Evolutionary conservation across 345 rosid genomes (phyloP).

Genomic region (Bruguiera sexangula): DNA sequence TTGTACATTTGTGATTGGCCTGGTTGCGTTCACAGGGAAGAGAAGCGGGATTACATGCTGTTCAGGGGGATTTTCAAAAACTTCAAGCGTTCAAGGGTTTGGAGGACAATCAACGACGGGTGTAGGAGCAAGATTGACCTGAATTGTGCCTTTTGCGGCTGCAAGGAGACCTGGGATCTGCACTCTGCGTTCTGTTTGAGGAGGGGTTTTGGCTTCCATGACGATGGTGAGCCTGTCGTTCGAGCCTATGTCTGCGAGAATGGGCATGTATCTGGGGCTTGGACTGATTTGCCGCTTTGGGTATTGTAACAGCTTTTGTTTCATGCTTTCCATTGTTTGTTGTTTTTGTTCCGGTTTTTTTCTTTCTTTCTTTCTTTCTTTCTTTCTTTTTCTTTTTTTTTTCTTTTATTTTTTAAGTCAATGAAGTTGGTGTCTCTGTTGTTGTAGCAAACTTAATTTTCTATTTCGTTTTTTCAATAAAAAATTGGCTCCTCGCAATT

Average conservation of each 20-base stretch:
- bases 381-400: too few relatives aligned
- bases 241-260: constrained; percentile 97
- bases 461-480: too few relatives aligned
- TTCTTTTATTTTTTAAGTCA: too few relatives aligned
- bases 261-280: constrained; percentile 95
- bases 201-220: constrained; percentile 72
- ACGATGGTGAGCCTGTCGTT: constrained; percentile 91
- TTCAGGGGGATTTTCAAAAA: constrained; percentile 89
- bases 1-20: constrained; percentile 93
- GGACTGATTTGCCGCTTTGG: constrained; percentile 66
- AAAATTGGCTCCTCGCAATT: too few relatives aligned
- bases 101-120: constrained; percentile 85
- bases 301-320: background rate
- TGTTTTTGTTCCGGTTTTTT: background rate
- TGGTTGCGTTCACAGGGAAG: constrained; percentile 73
- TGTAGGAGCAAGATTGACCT: constrained; percentile 54
- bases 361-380: too few relatives aligned
- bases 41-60: constrained; percentile 84
- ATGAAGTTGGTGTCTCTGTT: too few relatives aligned
- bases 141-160: constrained; percentile 71
- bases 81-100: constrained; percentile 71
- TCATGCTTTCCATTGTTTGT: background rate
- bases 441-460: too few relatives aligned
- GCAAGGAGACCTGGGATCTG: constrained; percentile 83
- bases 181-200: constrained; percentile 88